Evolutionary conservation across 2,329 filamentous ascomycete genomes (phyloP), one percentile per base, ranked within the genome.

Genomic region (Mycogone perniciosa): DNA sequence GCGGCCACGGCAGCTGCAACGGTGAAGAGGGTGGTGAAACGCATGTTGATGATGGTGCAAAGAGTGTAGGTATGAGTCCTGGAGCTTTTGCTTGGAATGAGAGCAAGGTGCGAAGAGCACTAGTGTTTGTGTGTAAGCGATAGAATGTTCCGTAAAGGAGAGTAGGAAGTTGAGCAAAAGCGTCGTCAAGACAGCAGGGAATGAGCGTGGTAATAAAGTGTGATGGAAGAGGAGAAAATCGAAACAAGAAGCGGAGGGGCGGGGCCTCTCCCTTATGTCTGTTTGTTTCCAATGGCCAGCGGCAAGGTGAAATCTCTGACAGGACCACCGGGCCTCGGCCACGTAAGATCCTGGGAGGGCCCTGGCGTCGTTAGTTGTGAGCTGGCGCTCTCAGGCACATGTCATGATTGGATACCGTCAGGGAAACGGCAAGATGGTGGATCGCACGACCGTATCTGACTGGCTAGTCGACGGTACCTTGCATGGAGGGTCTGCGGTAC

Each of bases 11-110:
- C 65, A 50, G 69, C 59, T 57, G 68, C 67, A 59, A 71, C 70
- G 57, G 68, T 59, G 60, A 73, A 54, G 63, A 75, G 58, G 61
- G 62, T 64, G 56, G 72, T 65, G 68, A 73, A 69, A 60, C 70
- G 72, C 74, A 77, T 77, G 56, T 65, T 74, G 71, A 58, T 13
- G 7, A n/a, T 41, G 46, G 34, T 7, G 29, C 7, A 34, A 10
- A 31, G 31, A n/a, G n/a, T 44, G 42, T 33, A 34, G 33, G 9
- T 30, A 20, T 26, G 37, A 31, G 34, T 31, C 38, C 38, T 27
- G 13, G 34, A 31, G 20, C 10, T 33, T 37, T 34, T 31, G 11
- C 34, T 34, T 41, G 37, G 44, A 44, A 48, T 8, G 45, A 48
- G 41, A 39, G 45, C 39, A 49, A 39, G 38, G 42, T 42, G 46